These are phyloP conservation scores for Prunus mongolica DNA, from an alignment of 306 rosid species.

Conservation along the genomic window DNA sequence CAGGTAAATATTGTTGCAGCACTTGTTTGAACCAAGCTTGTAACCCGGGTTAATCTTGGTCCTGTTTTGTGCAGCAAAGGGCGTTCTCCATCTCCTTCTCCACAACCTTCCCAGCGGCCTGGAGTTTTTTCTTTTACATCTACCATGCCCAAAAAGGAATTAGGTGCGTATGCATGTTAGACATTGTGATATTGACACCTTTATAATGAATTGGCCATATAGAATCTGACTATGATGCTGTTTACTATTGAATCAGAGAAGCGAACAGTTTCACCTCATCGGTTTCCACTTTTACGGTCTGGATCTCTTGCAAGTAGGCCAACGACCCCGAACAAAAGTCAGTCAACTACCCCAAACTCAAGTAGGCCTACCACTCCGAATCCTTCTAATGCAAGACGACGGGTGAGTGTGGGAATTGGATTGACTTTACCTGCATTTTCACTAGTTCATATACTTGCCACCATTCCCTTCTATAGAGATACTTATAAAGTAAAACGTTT, in stretches of 20 bases:
- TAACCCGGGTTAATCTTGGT: conserved; percentile 1
- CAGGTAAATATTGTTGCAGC: conserved; percentile 41
- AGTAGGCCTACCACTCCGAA: conserved; percentile 87
- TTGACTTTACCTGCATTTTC: neutral
- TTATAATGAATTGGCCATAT: conserved; percentile 5
- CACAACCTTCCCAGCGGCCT: conserved; percentile 46
- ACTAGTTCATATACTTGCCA: neutral
- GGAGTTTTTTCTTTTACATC: conserved; percentile 75
- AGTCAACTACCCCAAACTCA: conserved; percentile 73
- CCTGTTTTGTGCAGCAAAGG: conserved; percentile 57
- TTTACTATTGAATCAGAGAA: conserved; percentile 49
- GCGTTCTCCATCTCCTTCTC: conserved; percentile 62
- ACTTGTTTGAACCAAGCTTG: conserved; percentile 13
- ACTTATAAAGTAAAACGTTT: conserved; percentile 8
- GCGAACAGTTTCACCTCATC: conserved; percentile 81
- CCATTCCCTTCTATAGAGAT: neutral
- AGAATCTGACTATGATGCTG: conserved; percentile 19
- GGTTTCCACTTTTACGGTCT: conserved; percentile 89
- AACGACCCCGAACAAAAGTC: conserved; percentile 60
- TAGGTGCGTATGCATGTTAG: conserved; percentile 40
- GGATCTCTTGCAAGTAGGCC: conserved; percentile 83
- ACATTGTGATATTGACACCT: neutral
- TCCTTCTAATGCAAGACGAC: conserved; percentile 58
- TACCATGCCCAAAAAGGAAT: conserved; percentile 65
- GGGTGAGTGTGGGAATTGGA: conserved; percentile 43